A percentile compares a stretch with the other conserved stretches of the same genome.
Conservation (phyloP, 208 protist species). For the Leishmania mexicana region DNA sequence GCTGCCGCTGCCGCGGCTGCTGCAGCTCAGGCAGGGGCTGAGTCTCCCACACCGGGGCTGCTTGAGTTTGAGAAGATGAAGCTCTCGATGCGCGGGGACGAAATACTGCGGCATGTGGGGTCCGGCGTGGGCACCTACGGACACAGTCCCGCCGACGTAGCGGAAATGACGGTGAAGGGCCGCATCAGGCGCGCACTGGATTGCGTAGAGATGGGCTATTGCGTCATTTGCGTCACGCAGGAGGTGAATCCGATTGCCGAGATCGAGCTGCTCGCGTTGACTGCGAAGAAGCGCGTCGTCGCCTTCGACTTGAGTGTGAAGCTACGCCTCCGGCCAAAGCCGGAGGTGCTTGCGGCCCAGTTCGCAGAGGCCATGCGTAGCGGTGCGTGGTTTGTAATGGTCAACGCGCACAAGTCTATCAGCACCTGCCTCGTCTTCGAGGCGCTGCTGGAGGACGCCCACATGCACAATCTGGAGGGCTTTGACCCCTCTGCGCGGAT, state of each 20-base stretch:
- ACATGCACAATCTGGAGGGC: constrained; percentile 54
- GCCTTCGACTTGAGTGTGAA: constrained; percentile 75
- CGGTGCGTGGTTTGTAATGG: constrained; percentile 75
- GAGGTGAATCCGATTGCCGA: constrained; percentile 83
- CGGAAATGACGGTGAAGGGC: constrained; percentile 41
- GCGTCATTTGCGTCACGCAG: constrained; percentile 78
- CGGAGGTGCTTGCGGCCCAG: constrained; percentile 47
- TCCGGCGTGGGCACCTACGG: not conserved
- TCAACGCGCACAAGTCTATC: constrained; percentile 89
- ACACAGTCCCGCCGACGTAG: constrained; percentile 11
- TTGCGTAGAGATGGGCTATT: constrained; percentile 43
- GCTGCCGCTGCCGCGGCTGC: not conserved
- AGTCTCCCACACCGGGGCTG: constrained; percentile 37
- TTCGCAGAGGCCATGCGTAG: constrained; percentile 68
- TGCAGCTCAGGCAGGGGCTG: not conserved
- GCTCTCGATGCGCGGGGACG: constrained; percentile 41
- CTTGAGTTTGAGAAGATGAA: constrained; percentile 84
- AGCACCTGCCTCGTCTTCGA: constrained; percentile 64
- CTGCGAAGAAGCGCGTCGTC: constrained; percentile 32
- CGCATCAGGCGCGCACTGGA: constrained; percentile 51
- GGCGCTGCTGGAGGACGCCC: constrained; percentile 64
- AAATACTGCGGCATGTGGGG: constrained; percentile 19
- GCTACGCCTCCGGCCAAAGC: constrained; percentile 70
- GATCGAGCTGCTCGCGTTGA: constrained; percentile 74
- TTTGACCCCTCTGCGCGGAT: constrained; percentile 60